Base-by-base conservation (phyloP, 2,329 filamentous ascomycete genomes). In the Pestalotiopsis sp. region DNA sequence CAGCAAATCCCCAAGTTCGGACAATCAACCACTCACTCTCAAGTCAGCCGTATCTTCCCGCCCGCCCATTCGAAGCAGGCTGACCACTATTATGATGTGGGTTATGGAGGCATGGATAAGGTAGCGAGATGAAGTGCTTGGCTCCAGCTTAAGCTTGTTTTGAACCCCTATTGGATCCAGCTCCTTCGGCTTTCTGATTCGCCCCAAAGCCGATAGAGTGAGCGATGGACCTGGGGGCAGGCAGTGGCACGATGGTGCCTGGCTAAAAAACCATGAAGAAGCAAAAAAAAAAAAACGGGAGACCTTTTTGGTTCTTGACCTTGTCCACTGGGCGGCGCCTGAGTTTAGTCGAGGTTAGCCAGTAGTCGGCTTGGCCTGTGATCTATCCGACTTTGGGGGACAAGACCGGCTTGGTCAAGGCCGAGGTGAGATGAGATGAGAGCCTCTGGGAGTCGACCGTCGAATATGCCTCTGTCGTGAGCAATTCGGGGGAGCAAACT, bases 61-160 rank as follows among this genome's bases (percentile, higher is more conserved):
- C 27, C 27, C 27, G 27, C 13, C 45, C 31, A 14, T 41, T 39
- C 27, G 27, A 27, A 61, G 25, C 59, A 36, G 59, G 25, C 59
- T 61, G n/a, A 38, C 25, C 14, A 61, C 20, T 17, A 59, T 14
- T 52, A 52, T 20, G 14, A 13, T 27, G 57, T 59, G 59, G 27
- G 39, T 38, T 14, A 38, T 65, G 63, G 41, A 25, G 25, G 13
- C 27, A 57, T 56, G 13, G 49, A 12, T 13, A 57, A 25, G 45
- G 12, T 57, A 49, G 27, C 63, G 63, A 65, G 39, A 65, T 65
- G 63, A 65, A 36, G 2, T 56, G 23, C 63, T 65, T 57, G 49
- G 49, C 13, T 56, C 27, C 27, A 20, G 23, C 63, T 65, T 57
- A 56, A 65, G 63, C 63, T 65, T 65, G 63, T 65, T 65, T 65